Base-by-base conservation (phyloP, 1,284 basidiomycete species). In the Pseudozyma sp. region DNA sequence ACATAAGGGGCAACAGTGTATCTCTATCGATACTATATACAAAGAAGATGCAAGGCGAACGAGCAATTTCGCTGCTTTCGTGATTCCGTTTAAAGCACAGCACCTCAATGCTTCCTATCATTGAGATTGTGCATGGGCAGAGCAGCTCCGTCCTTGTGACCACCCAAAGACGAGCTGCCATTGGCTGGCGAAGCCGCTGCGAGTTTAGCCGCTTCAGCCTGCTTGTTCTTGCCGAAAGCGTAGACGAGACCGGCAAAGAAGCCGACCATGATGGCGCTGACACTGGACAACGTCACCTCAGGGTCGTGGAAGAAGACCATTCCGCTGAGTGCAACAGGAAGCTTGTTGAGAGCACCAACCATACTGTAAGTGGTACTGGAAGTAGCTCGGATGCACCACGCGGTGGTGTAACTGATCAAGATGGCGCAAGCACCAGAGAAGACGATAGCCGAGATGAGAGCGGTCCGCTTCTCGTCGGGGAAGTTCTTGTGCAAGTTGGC, bases 311-410 rank as follows among this genome's bases (percentile, higher is more conserved):
- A 86, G 78, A 86, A 86, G 65, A 85, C 71, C 76, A 83, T 78
- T 11, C 78, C 78, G 49, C 80, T 82, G 25, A 84, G 56, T 2
- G 97, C 97, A 40, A 99, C 93, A 18, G 97, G 97, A 14, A 99
- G 89, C 87, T 99, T 99, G 88, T 99, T 99, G 78, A 99, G 87
- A 0, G 97, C 97, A 9, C 97, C 97, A 55, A 98, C 95, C 97
- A 99, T 99, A 78, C 93, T 95, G 84, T 98, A 99, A 9, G 97
- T 99, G 47, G 97, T 99, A 77, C 95, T 97, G 72, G 93, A 95
- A 34, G 96, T 98, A 31, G 92, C 92, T 50, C 97, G 91, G 47
- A 99, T 91, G 85, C 97, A 99, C 97, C 97, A 99, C 11, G 97
- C 97, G 13, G 97, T 99, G 7, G 94, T 95, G 86, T 96, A 99